phyloP scores from a whole-genome alignment of 176 grass and related monocot species.

The Rhynchospora breviuscula region DNA sequence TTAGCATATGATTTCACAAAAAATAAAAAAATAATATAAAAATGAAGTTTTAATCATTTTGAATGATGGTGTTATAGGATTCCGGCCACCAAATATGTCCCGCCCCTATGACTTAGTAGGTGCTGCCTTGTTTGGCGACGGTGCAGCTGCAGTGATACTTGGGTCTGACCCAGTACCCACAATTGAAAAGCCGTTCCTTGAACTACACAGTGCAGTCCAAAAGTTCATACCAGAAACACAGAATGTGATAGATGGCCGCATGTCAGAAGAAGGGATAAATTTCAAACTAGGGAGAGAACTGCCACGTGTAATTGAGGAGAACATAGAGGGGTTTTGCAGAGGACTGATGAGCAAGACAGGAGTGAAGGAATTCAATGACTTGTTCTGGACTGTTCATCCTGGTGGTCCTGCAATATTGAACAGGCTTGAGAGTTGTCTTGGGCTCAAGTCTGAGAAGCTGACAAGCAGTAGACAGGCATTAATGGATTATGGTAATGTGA shows the following conservation, averaged over 20 bases:
- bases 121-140: constrained; percentile 81
- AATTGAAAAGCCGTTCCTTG: constrained; percentile 57
- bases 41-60: neutral
- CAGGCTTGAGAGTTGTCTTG: constrained; percentile 50
- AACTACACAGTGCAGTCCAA: constrained; percentile 60
- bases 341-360: constrained; percentile 42
- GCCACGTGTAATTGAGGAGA: constrained; percentile 57
- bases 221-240: constrained; percentile 82
- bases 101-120: constrained; percentile 86
- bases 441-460: constrained; percentile 64
- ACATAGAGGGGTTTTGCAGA: constrained; percentile 71
- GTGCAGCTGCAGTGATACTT: constrained; percentile 65
- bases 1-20: neutral
- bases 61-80: constrained; percentile 42
- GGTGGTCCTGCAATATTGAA: constrained; percentile 77
- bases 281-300: constrained; percentile 77
- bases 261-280: constrained; percentile 76
- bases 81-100: constrained; percentile 58
- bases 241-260: constrained; percentile 56
- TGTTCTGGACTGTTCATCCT: constrained; percentile 82
- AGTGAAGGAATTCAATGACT: constrained; percentile 66
- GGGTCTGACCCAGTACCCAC: constrained; percentile 51
- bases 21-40: neutral
- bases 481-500: constrained; percentile 78
- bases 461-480: constrained; percentile 57